Percentiles rank a stretch among this genome's conserved stretches.
Evolutionary conservation across 148 eudicot genomes (phyloP).

Genomic region (Arbutus unedo): DNA sequence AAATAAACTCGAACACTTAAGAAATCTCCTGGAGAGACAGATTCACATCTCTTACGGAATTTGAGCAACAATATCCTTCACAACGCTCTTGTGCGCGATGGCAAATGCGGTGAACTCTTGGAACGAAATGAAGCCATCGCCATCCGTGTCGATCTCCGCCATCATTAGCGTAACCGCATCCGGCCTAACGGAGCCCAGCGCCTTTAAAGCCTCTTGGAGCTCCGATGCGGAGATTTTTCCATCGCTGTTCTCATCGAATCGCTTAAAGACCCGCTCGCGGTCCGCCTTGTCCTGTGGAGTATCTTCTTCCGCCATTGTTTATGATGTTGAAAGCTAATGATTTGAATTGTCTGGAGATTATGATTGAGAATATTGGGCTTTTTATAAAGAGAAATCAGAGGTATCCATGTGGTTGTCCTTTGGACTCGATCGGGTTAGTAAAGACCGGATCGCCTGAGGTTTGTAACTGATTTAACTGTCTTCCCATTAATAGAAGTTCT

Average conservation of each 20-base stretch:
- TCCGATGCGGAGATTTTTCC: conserved; percentile 67
- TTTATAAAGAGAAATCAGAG: background rate
- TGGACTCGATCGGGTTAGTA: background rate
- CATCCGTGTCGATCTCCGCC: conserved; percentile 73
- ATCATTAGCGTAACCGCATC: conserved; percentile 62
- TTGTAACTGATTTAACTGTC: background rate
- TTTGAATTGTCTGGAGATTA: background rate
- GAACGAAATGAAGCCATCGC: conserved; percentile 69
- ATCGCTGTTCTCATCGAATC: conserved; percentile 63
- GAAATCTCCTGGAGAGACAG: no score
- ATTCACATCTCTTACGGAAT: conserved; percentile 37
- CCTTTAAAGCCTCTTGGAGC: conserved; percentile 67
- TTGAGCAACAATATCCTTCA: conserved; percentile 69
- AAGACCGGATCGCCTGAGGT: background rate
- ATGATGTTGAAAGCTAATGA: background rate
- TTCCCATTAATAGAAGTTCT: background rate
- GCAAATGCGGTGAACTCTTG: conserved; percentile 64
- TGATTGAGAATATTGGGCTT: background rate
- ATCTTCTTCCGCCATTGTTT: conserved; percentile 41
- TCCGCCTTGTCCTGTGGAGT: conserved; percentile 54
- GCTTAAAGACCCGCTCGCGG: conserved; percentile 70
- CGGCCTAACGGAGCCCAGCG: conserved; percentile 53
- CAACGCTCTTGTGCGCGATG: conserved; percentile 54
- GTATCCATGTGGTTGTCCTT: background rate
- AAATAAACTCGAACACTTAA: no score